A percentile compares a stretch with the other conserved stretches of the same genome.
Conservation (phyloP, 768 basidiomycete genomes). For the Rhizopogon vinicolor region DNA sequence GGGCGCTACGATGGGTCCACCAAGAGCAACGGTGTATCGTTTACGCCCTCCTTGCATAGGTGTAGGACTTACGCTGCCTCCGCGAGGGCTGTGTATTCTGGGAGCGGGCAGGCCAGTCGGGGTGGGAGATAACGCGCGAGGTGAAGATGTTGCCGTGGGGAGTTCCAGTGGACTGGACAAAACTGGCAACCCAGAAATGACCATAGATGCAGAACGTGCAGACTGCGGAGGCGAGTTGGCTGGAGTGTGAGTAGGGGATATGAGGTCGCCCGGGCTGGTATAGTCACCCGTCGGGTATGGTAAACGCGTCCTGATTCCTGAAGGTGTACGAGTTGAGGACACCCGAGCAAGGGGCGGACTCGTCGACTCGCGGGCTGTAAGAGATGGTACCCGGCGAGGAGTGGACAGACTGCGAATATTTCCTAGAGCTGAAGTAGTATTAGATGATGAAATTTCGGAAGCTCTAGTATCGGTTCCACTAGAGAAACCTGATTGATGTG, state of each 20-base stretch:
- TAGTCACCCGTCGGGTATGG: slow-evolving; percentile 87
- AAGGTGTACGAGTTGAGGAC: slow-evolving; percentile 26
- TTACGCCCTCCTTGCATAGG: slow-evolving; percentile 55
- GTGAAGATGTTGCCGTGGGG: slow-evolving; percentile 17
- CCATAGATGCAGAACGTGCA: slow-evolving; percentile 38
- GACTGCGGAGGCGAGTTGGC: slow-evolving; percentile 42
- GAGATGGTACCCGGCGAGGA: slow-evolving; percentile 25
- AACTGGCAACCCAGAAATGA: slow-evolving; percentile 41
- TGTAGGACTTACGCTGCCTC: slow-evolving; percentile 61
- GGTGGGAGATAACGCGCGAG: slow-evolving; percentile 18
- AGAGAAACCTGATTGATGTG: slow-evolving; percentile 21
- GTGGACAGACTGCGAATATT: slow-evolving; percentile 18
- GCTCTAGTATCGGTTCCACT: slow-evolving; percentile 2
- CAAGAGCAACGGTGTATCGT: slow-evolving; percentile 82
- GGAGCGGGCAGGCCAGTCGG: slow-evolving; percentile 39
- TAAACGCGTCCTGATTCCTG: slow-evolving; percentile 41
- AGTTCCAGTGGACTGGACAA: slow-evolving; percentile 21
- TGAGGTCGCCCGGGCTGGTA: slow-evolving; percentile 53
- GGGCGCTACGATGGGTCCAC: slow-evolving; percentile 56
- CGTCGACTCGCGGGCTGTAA: slow-evolving; percentile 57
- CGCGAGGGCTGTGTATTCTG: slow-evolving; percentile 34
- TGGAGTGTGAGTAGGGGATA: slow-evolving; percentile 28
- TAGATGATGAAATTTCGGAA: slow-evolving; percentile 1
- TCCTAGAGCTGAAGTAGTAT: slow-evolving; percentile 11
- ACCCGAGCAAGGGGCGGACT: slow-evolving; percentile 56